Base-by-base conservation (phyloP, 441 rosid genomes). In the Gossypium lobatum region DNA sequence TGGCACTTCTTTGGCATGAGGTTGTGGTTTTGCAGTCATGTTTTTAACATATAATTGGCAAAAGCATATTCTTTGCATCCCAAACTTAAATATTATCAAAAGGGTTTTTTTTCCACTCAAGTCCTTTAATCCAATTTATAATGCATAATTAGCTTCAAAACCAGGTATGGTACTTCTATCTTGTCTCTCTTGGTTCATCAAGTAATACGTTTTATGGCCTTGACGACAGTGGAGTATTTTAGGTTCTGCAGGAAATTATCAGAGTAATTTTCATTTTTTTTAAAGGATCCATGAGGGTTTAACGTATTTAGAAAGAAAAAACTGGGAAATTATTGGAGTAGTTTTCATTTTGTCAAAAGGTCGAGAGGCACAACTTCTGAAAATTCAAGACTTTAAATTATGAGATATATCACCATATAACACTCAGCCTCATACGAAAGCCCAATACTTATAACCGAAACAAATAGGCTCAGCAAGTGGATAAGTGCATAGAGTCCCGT, bases 101-200 rank as follows among this genome's bases (percentile, higher is more conserved):
- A 37, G n/a, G 46, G 3, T 9, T 42, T 42, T 48, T 68, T 54
- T 52, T 3, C 3, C 0, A 55, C 46, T 37, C 20, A 3, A 55
- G 34, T 57, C 53, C 31, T 20, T 70, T 70, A 55, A 70, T 70
- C 73, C 13, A 37, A 17, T 70, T 37, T 37, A 20, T 54, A 20
- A 37, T 69, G 61, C 60, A 9, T 3, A 28, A 14, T 46, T 66
- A 21, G 26, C 48, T 53, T 69, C 48, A 28, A 28, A 52, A 28
- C n/a, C 0, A 5, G 9, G 28, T 14, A 25, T 23, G 3, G 20
- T 46, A 66, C 21, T 66, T 45, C 8, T 68, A 50, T 50, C 18
- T 50, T 50, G 17, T 16, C 54, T 50, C 54, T 50, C 54, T n/a
- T n/a, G 54, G 52, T n/a, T 39, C 10, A 42, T 64, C 53, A 37